Evolutionary conservation across 2,329 filamentous ascomycete genomes (phyloP).

Genomic region (Trichoderma lentiforme): DNA sequence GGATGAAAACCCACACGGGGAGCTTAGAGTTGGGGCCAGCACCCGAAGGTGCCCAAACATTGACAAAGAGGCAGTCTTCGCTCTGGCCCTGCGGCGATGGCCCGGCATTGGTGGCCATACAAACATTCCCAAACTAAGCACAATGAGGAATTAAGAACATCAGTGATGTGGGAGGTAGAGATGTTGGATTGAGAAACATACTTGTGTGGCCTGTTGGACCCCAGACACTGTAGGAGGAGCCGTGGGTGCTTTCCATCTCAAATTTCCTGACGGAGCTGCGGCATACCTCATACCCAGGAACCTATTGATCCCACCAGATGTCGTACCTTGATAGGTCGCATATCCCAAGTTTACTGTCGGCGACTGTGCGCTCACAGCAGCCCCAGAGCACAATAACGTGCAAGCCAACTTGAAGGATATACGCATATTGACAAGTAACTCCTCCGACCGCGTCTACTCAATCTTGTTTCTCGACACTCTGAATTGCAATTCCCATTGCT

Average conservation of each 20-base stretch:
- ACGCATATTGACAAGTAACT: not conserved
- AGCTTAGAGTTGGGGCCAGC: constrained; percentile 28
- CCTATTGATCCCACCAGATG: constrained; percentile 25
- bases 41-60: constrained; percentile 30
- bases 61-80: constrained; percentile 36
- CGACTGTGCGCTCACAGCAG: not conserved
- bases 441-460: not conserved
- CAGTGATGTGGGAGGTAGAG: not conserved
- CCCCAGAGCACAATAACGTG: not conserved
- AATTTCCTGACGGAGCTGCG: constrained; percentile 9
- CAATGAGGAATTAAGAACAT: not conserved
- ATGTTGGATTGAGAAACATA: not conserved
- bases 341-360: constrained; percentile 8
- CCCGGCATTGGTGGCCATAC: constrained; percentile 3
- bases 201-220: constrained; percentile 7
- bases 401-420: not conserved
- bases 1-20: constrained; percentile 44
- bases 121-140: constrained; percentile 1
- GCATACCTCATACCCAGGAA: constrained; percentile 34
- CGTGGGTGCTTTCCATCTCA: constrained; percentile 9
- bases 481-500: not conserved
- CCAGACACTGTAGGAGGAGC: constrained; percentile 13
- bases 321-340: constrained; percentile 10
- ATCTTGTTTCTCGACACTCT: not conserved
- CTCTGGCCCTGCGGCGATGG: constrained; percentile 23